phyloP scores from a whole-genome alignment of 1,284 basidiomycete genomes.

The Trichosporon sp. region DNA sequence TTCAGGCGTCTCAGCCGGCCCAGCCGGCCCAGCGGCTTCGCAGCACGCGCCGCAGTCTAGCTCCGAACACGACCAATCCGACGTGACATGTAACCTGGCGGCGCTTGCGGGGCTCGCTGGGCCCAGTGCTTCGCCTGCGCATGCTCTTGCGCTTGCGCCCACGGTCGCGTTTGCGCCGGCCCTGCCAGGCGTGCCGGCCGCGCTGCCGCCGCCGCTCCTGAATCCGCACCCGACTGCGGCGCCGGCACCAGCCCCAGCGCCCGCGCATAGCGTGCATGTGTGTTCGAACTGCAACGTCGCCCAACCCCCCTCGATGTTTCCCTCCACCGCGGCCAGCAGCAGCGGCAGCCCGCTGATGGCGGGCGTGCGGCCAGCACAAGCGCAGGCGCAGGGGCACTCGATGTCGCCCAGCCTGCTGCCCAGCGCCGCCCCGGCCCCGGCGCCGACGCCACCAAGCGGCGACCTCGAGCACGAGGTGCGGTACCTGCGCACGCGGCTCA shows the following conservation, averaged over 20 bases:
- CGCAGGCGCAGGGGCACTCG: background rate
- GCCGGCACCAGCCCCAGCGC: background rate
- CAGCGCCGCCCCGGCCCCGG: too few relatives aligned
- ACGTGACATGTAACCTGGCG: background rate
- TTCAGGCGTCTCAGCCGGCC: too few relatives aligned
- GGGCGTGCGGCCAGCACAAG: background rate
- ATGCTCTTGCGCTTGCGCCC: background rate
- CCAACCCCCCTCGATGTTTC: background rate
- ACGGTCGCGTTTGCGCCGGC: too few relatives aligned
- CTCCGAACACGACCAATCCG: background rate
- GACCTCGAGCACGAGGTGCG: background rate
- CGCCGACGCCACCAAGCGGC: background rate
- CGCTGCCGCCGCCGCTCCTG: background rate
- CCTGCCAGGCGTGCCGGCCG: background rate
- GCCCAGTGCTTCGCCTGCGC: background rate
- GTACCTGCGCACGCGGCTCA: background rate
- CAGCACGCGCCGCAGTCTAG: conserved; percentile 1
- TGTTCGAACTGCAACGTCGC: background rate
- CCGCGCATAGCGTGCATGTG: background rate
- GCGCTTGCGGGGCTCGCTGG: background rate
- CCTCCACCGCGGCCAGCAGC: background rate
- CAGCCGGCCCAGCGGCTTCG: background rate
- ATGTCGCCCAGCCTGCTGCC: background rate
- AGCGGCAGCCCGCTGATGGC: background rate
- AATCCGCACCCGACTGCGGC: background rate